Base-by-base conservation (phyloP, 495 filamentous ascomycete species). In the Schizothecium vesticola region DNA sequence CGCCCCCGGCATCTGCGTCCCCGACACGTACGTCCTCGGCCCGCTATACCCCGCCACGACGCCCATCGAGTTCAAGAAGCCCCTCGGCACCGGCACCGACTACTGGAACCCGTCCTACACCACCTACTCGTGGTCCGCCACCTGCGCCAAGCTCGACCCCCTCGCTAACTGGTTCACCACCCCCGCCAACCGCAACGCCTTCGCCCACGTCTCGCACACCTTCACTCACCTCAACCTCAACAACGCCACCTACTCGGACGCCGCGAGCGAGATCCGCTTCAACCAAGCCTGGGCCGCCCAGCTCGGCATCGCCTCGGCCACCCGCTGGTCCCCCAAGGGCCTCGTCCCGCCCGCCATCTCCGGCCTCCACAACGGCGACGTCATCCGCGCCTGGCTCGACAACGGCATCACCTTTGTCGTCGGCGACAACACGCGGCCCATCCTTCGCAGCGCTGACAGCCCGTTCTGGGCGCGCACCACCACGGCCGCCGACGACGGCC, bases 331-430 rank as follows among this genome's bases (percentile, higher is more conserved):
- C 24, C 67, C 74, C 59, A 81, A 81, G 43, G 86, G 86, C 36
- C 81, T 88, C 65, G 85, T 88, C 70, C 86, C 86, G 13, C 86
- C 86, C 0, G 85, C 84, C 66, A 88, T 88, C 63, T 87, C 86
- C 1, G 86, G 86, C 59, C 69, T 88, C 13, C 86, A 88, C 77
- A 88, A 88, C 76, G 86, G 83, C 23, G 86, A 88, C 73, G 85
- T 82, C 23, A 76, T 88, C 10, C 74, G 71, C 13, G 86, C 85
- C 19, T 88, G 85, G 85, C 78, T 72, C 64, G 83, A 86, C 56
- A 83, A 83, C 63, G 84, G 84, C n/a, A 85, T 88, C 68, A 78
- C 70, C 28, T 82, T 86, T 76, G 86, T 83, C 56, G 85, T 88
- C 12, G 86, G 86, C 55, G 86, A 88, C 74, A 87, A 87, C 76